These are phyloP conservation scores for Esteya vermicola DNA, from an alignment of 2,329 filamentous ascomycete genomes.

Conservation along the genomic window DNA sequence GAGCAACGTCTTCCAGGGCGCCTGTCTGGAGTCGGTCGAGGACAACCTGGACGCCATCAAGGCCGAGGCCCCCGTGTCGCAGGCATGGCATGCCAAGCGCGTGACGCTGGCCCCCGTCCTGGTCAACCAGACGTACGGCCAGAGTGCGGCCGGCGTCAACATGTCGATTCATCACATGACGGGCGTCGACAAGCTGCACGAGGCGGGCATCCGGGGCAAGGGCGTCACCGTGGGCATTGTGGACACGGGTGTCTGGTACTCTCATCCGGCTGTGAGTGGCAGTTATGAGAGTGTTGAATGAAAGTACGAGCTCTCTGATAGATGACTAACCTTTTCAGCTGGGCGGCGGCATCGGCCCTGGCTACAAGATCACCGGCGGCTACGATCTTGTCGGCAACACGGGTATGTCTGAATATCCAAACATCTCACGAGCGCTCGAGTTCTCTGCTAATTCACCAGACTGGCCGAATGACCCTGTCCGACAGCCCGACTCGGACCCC, in stretches of 20 bases:
- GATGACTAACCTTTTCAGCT: too few relatives aligned
- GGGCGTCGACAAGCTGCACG: slow-evolving; percentile 10
- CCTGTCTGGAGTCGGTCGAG: slow-evolving; percentile 1
- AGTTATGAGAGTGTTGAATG: too few relatives aligned
- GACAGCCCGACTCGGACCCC: slow-evolving; percentile 10
- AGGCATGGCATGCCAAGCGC: slow-evolving; percentile 4
- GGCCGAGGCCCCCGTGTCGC: slow-evolving; percentile 1
- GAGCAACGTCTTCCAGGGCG: slow-evolving; percentile 1
- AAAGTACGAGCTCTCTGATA: too few relatives aligned
- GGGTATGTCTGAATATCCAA: not conserved
- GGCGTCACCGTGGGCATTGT: slow-evolving; percentile 9
- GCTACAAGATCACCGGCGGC: slow-evolving; percentile 12
- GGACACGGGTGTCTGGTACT: slow-evolving; percentile 9
- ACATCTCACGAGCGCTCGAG: not conserved
- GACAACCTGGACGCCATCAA: slow-evolving; percentile 5
- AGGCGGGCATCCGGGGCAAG: slow-evolving; percentile 8
- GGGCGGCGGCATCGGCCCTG: slow-evolving; percentile 12
- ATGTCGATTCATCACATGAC: slow-evolving; percentile 10
- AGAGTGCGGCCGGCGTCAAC: slow-evolving; percentile 2
- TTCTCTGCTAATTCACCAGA: not conserved
- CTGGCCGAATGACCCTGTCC: not conserved
- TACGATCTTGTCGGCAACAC: slow-evolving; percentile 14
- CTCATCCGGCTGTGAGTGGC: slow-evolving; percentile 8
- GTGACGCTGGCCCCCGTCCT: slow-evolving; percentile 1
- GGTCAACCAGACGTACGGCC: slow-evolving; percentile 1